Evolutionary conservation across 2,329 filamentous ascomycete genomes (phyloP), one percentile per base, ranked within the genome.

Genomic region (Phaeoacremonium minimum): DNA sequence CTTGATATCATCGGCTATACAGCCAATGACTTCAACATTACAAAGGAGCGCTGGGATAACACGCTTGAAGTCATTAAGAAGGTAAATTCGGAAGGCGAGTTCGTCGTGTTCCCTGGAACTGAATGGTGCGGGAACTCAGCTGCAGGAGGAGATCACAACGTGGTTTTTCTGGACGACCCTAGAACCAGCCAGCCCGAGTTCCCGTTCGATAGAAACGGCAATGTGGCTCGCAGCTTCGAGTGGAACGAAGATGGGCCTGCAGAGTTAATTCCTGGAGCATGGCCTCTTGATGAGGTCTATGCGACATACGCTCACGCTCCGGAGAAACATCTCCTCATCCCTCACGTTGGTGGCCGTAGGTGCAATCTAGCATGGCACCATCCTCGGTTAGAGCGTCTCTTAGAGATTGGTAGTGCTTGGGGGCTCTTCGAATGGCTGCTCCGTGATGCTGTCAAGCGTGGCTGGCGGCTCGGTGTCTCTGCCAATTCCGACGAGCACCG

Each of bases 11-110:
- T 62, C 1, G 58, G 59, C 3, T 61, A 62, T 41, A 61, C 58
- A 1, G 60, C 59, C 15, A 62, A 63, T 40, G 57, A 62, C 37
- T 63, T 61, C 47, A 56, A 62, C 34, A 52, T 62, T 41, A 62
- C 58, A 18, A 43, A 53, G 30, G 33, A 46, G 8, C 43, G 45
- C n/a, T 63, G 58, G 57, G 45, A 53, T 12, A 22, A 43, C 4
- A 60, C 53, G 7, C 40, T 55, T 3, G 49, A 45, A 1, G 45
- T 51, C 12, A 53, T 56, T 32, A 46, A 39, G 9, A 8, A 31
- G 1, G 38, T 52, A 30, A 58, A 56, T 37, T 15, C 15, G 3
- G 36, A 38, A 2, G 53, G 49, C 4, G 33, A 49, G 13, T 50
- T 57, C 30, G 41, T 60, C 9, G 47, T 60, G 4, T 60, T 53